Percentiles rank a stretch among this genome's conserved stretches.
These are phyloP conservation scores for Penicillium pulvis DNA, from an alignment of 495 filamentous ascomycete genomes.

Conservation along the genomic window DNA sequence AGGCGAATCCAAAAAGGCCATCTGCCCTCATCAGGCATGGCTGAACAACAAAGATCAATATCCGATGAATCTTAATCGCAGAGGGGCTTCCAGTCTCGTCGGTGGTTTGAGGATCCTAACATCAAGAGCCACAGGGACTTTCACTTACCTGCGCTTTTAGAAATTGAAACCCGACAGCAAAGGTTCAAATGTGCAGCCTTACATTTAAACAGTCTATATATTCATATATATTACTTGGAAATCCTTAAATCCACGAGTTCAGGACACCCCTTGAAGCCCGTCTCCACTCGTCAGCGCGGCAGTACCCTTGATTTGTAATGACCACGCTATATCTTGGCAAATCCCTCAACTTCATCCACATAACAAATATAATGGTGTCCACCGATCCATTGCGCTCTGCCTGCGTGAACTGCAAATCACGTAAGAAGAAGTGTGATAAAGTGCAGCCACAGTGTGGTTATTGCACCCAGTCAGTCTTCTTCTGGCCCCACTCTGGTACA, in stretches of 20 bases:
- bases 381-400: conserved; percentile 1
- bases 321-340: neutral
- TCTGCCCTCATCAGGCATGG: too few species aligned
- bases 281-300: conserved; percentile 14
- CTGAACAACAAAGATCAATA: too few species aligned
- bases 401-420: conserved; percentile 37
- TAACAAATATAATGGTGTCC: neutral
- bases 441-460: conserved; percentile 35
- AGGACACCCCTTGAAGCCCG: too few species aligned
- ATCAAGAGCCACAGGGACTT: too few species aligned
- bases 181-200: too few species aligned
- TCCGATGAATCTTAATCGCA: too few species aligned
- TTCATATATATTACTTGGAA: neutral
- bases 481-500: neutral
- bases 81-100: too few species aligned
- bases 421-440: conserved; percentile 45
- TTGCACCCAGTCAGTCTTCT: conserved; percentile 30
- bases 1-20: too few species aligned
- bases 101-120: too few species aligned
- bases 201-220: too few species aligned
- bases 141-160: too few species aligned
- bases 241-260: neutral
- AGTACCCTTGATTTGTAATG: conserved; percentile 5
- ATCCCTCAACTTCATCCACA: neutral
- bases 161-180: too few species aligned